Evolutionary conservation across 805 yeast genomes (phyloP), one percentile per base, ranked within the genome.

Genomic region (Teunomyces barrocoloradensis): DNA sequence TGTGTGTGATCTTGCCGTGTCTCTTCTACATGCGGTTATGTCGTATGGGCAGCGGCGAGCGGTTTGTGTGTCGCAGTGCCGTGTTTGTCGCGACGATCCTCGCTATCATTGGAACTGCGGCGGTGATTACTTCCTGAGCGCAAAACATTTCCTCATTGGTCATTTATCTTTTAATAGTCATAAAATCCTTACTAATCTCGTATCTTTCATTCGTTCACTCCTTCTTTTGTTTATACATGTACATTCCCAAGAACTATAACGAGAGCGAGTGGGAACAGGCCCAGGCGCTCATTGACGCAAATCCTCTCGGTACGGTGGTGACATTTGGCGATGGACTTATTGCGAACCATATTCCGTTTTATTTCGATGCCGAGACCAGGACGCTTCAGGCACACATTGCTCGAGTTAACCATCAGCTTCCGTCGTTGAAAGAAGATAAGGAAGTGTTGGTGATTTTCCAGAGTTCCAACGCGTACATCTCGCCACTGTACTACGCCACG

Each of bases 291-390:
- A 78, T 82, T 44, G 59, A 61, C 47, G 57, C 65, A 11, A 68
- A 71, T 54, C 85, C 88, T 0, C 60, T 83, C 34, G 87, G 78
- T 3, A 74, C 82, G 0, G 60, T 83, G 1, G 60, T 80, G 10
- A 52, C 58, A 12, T 64, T 58, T n/a, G 58, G 61, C 13, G 72
- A 74, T 3, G 71, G 68, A 10, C 58, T 76, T 15, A 66, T 74
- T 43, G 82, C 84, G 25, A 79, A 79, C 44, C 86, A 82, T 54
- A 58, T 81, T 17, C 87, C 87, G 3, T 81, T 82, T 53, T 62
- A 69, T 29, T 57, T 79, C 18, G 68, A 60, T 13, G 65, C 68
- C 1, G 74, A 72, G 5, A 64, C 70, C 46, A 66, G 65, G 43
- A 65, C 57, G 43, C 65, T 83, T 25, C 71, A 74, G 18, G 84